Conservation (phyloP, 2,329 filamentous ascomycete genomes). For the Iodosphaeria phyllophila region DNA sequence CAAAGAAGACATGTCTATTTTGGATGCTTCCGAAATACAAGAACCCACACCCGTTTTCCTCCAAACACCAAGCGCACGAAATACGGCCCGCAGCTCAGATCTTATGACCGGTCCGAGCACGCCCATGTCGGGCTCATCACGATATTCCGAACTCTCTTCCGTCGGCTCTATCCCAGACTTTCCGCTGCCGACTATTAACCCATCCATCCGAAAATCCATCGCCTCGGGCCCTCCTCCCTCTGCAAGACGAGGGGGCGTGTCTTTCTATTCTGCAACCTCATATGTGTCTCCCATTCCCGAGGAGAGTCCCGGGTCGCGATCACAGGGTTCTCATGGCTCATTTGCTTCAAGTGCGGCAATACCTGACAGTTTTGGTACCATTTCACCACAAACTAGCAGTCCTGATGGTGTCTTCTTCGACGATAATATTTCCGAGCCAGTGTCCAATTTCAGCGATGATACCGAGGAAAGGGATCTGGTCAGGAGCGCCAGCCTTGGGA, state of each 20-base stretch:
- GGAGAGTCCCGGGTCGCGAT: constrained; percentile 38
- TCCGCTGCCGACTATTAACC: constrained; percentile 21
- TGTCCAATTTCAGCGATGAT: constrained; percentile 24
- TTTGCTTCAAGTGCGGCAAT: constrained; percentile 57
- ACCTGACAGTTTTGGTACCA: constrained; percentile 44
- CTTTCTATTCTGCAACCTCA: constrained; percentile 46
- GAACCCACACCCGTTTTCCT: constrained; percentile 36
- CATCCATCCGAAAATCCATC: constrained; percentile 23
- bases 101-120: constrained; percentile 28
- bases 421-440: constrained; percentile 27
- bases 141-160: constrained; percentile 32
- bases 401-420: constrained; percentile 30
- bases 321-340: constrained; percentile 43
- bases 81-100: constrained; percentile 19
- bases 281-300: constrained; percentile 62
- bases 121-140: constrained; percentile 25
- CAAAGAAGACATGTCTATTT: constrained; percentile 37
- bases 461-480: constrained; percentile 38
- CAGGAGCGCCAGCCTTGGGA: constrained; percentile 41
- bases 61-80: constrained; percentile 19
- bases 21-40: constrained; percentile 35
- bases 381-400: constrained; percentile 24
- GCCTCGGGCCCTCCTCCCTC: constrained; percentile 41
- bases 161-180: constrained; percentile 42
- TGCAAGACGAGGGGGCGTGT: constrained; percentile 39